Percentiles rank a stretch among this genome's conserved stretches.
These are phyloP conservation scores for Cordyceps cicadae DNA, from an alignment of 2,329 filamentous ascomycete genomes.

Conservation along the genomic window DNA sequence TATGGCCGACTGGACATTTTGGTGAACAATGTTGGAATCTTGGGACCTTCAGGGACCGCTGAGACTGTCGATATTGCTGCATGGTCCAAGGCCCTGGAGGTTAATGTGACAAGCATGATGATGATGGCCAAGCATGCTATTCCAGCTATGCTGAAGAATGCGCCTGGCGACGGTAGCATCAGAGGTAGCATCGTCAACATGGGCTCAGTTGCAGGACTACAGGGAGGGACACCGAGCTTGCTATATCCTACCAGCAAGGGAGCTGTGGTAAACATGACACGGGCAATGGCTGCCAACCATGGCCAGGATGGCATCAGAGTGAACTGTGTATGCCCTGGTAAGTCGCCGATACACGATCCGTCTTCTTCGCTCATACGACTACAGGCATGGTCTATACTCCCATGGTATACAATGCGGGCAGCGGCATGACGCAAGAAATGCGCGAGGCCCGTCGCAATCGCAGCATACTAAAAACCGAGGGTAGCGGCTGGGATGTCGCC, in stretches of 20 bases:
- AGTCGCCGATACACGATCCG: background rate
- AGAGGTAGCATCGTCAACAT: conserved; percentile 53
- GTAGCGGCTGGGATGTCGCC: conserved; percentile 36
- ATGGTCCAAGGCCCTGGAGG: conserved; percentile 48
- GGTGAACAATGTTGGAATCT: conserved; percentile 34
- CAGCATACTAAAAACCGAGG: conserved; percentile 33
- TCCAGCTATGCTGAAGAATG: conserved; percentile 50
- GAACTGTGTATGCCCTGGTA: conserved; percentile 41
- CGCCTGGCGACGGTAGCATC: conserved; percentile 25
- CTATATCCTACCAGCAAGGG: conserved; percentile 41
- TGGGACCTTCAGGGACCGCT: conserved; percentile 50
- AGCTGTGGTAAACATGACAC: conserved; percentile 42
- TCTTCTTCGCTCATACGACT: background rate
- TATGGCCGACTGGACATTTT: conserved; percentile 43
- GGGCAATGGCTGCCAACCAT: conserved; percentile 44
- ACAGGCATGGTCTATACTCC: conserved; percentile 37
- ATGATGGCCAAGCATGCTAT: conserved; percentile 54
- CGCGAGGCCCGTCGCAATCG: conserved; percentile 29
- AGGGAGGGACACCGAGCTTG: conserved; percentile 36
- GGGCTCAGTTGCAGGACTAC: conserved; percentile 49
- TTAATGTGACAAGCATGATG: conserved; percentile 60
- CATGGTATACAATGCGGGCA: conserved; percentile 30
- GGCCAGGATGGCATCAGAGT: conserved; percentile 37
- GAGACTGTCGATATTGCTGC: conserved; percentile 50
- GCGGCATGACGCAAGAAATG: conserved; percentile 31